These are phyloP conservation scores for Sextonia rubra DNA, from an alignment of 164 flowering plant genomes.

Conservation along the genomic window DNA sequence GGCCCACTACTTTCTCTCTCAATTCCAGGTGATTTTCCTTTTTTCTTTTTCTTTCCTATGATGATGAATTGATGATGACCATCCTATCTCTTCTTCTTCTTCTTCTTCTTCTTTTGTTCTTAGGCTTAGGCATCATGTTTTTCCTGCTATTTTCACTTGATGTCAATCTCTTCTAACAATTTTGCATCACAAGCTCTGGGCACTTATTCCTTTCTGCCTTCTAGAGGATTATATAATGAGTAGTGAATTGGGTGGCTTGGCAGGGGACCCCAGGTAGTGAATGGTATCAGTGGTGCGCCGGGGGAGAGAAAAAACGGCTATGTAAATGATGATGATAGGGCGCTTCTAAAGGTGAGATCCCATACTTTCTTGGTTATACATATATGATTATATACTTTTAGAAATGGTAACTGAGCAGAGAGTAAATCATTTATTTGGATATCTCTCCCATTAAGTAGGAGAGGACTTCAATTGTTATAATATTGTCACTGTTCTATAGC, in stretches of 20 bases:
- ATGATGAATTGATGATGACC: background rate
- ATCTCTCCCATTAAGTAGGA: background rate
- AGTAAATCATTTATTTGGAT: background rate
- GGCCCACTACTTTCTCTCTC: conserved; percentile 87
- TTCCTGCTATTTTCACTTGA: background rate
- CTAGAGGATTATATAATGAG: background rate
- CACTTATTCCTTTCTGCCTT: background rate
- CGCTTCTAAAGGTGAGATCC: conserved; percentile 69
- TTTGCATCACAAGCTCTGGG: background rate
- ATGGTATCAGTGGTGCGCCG: conserved; percentile 43
- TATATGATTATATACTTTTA: background rate
- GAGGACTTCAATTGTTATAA: background rate
- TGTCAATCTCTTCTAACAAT: background rate
- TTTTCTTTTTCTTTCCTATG: too few relatives aligned
- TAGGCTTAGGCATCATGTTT: background rate
- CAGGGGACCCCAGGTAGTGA: conserved; percentile 58
- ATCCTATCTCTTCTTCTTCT: background rate
- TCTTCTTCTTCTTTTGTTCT: background rate
- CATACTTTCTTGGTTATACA: background rate
- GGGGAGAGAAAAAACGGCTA: conserved; percentile 89
- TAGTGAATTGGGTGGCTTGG: background rate
- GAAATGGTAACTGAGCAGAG: background rate
- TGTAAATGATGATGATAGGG: conserved; percentile 78
- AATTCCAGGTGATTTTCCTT: conserved; percentile 32
- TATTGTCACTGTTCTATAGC: background rate